These are phyloP conservation scores for Yamadazyma spencermartinsiae DNA, from an alignment of 1,139 yeast genomes.

Conservation along the genomic window DNA sequence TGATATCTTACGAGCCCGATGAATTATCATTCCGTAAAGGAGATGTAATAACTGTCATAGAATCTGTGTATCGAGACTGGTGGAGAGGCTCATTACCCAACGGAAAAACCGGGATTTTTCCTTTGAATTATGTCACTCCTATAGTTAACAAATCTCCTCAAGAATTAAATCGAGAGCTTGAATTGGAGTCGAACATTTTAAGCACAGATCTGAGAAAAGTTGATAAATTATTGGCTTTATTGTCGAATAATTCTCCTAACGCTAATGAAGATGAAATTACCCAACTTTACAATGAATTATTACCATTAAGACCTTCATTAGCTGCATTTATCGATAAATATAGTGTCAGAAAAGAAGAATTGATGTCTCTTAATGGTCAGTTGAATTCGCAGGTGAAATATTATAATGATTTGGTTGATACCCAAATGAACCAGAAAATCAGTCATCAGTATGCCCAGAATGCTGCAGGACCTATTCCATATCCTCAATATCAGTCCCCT, in stretches of 20 bases:
- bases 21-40: constrained; percentile 73
- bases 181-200: constrained; percentile 30
- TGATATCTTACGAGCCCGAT: constrained; percentile 68
- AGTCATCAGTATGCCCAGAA: constrained; percentile 7
- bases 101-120: constrained; percentile 88
- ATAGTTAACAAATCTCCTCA: constrained; percentile 64
- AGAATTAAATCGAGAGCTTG: constrained; percentile 33
- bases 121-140: constrained; percentile 87
- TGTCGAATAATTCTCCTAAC: constrained; percentile 42
- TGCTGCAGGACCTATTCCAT: constrained; percentile 4
- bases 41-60: constrained; percentile 80
- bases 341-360: constrained; percentile 71
- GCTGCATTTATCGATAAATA: constrained; percentile 76
- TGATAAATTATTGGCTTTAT: constrained; percentile 61
- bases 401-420: constrained; percentile 71
- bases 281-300: constrained; percentile 63
- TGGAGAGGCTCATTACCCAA: constrained; percentile 81
- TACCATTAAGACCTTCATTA: constrained; percentile 72
- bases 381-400: constrained; percentile 64
- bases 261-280: constrained; percentile 47
- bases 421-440: constrained; percentile 29
- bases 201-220: constrained; percentile 46
- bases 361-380: constrained; percentile 67
- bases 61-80: constrained; percentile 91
- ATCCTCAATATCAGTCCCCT: constrained; percentile 3